phyloP scores from a whole-genome alignment of 192 early-diverging fungal genomes.

The Chytriomyces hyalinus region DNA sequence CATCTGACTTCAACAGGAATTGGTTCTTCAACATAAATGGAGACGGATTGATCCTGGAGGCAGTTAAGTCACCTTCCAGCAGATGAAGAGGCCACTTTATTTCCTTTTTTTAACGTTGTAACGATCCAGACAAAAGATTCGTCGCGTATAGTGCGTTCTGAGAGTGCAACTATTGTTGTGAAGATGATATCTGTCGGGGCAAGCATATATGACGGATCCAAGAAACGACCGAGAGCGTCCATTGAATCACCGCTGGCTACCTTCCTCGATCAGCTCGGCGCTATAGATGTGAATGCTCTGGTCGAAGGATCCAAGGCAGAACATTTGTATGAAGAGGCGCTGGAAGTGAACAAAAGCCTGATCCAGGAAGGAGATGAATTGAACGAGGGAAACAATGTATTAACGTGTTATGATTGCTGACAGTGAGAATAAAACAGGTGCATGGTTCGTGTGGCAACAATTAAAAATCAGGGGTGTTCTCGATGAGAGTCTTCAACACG shows the following conservation, averaged over 20 bases:
- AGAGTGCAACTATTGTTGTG: neutral
- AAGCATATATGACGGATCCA: neutral
- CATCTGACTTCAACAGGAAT: neutral
- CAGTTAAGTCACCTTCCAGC: neutral
- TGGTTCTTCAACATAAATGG: neutral
- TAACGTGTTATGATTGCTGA: constrained; percentile 29
- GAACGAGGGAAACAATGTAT: constrained; percentile 31
- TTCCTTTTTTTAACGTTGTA: neutral
- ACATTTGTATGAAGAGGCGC: constrained; percentile 32
- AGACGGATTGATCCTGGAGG: neutral
- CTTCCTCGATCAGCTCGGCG: neutral
- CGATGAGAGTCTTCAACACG: constrained; percentile 14
- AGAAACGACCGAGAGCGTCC: neutral
- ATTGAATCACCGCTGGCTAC: neutral
- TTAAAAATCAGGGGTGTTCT: neutral
- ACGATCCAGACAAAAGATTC: constrained; percentile 3
- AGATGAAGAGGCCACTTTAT: neutral
- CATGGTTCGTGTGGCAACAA: too few species aligned
- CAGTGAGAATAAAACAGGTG: too few species aligned
- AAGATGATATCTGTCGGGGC: neutral
- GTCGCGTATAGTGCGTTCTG: constrained; percentile 17
- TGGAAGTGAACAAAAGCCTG: constrained; percentile 14
- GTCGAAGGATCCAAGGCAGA: neutral
- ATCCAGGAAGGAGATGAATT: constrained; percentile 26
- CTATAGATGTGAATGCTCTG: constrained; percentile 10